A percentile compares a stretch with the other conserved stretches of the same genome.
Conservation (phyloP, 208 protist genomes). For the Endotrypanum monterogeii region DNA sequence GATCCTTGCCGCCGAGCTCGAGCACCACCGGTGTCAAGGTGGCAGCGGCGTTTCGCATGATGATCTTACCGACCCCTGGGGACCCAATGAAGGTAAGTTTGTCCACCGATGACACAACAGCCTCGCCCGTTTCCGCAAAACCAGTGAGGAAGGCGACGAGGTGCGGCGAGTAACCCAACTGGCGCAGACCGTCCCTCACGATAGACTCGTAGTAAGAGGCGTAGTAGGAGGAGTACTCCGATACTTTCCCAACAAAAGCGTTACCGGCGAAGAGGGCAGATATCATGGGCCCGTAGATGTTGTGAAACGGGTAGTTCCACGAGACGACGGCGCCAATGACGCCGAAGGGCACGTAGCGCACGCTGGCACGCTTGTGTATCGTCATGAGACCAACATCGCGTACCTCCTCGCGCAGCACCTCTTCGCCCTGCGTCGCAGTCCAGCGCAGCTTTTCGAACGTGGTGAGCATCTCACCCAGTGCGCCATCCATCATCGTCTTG, state of each 20-base stretch:
- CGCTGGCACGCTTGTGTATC: constrained; percentile 85
- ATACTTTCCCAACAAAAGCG: constrained; percentile 94
- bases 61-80: constrained; percentile 84
- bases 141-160: constrained; percentile 94
- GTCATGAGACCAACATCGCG: constrained; percentile 86
- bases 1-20: constrained; percentile 96
- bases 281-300: constrained; percentile 94
- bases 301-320: constrained; percentile 97
- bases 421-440: constrained; percentile 81
- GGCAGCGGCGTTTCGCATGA: constrained; percentile 90
- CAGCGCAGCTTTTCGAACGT: constrained; percentile 94
- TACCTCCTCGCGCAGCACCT: constrained; percentile 80
- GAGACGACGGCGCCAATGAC: constrained; percentile 93
- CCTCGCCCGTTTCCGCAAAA: constrained; percentile 91
- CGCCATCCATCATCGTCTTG: constrained; percentile 93
- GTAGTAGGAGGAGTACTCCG: constrained; percentile 94
- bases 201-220: constrained; percentile 93
- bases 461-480: constrained; percentile 89
- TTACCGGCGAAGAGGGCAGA: constrained; percentile 95
- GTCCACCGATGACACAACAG: constrained; percentile 87
- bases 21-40: constrained; percentile 94
- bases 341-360: constrained; percentile 89
- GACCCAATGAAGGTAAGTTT: constrained; percentile 94
- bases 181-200: constrained; percentile 82
- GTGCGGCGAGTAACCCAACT: constrained; percentile 89